Conservation (phyloP, 768 basidiomycete genomes). For the Phanerodontia chrysosporium region DNA sequence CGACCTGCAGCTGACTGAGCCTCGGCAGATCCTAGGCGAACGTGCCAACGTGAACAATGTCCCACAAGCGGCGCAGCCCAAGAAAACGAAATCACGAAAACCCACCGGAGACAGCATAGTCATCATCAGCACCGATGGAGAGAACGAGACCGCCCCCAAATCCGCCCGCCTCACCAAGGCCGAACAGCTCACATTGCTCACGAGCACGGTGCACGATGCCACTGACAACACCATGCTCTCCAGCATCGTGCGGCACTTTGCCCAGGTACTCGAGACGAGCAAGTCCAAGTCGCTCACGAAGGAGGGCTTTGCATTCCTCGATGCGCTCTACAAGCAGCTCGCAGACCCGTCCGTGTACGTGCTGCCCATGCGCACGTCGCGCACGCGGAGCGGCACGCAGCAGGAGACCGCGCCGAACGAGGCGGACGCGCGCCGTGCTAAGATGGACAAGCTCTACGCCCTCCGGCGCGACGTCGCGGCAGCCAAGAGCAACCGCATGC, state of each 20-base stretch:
- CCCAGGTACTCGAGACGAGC: slow-evolving; percentile 58
- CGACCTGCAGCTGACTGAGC: slow-evolving; percentile 50
- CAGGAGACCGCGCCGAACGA: slow-evolving; percentile 33
- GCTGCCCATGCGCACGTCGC: slow-evolving; percentile 47
- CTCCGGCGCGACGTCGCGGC: slow-evolving; percentile 49
- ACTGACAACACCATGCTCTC: slow-evolving; percentile 55
- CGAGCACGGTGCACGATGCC: slow-evolving; percentile 38
- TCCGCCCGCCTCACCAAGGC: slow-evolving; percentile 47
- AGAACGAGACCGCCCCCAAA: slow-evolving; percentile 18
- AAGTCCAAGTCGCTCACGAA: slow-evolving; percentile 63
- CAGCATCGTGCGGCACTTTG: slow-evolving; percentile 53
- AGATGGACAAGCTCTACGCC: slow-evolving; percentile 55
- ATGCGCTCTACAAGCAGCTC: slow-evolving; percentile 66
- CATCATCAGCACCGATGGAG: slow-evolving; percentile 41
- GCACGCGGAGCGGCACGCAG: slow-evolving; percentile 21
- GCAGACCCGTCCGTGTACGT: slow-evolving; percentile 61
- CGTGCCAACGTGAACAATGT: slow-evolving; percentile 11
- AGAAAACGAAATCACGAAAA: slow-evolving; percentile 3
- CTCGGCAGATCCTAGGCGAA: slow-evolving; percentile 45
- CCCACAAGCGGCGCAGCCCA: not conserved
- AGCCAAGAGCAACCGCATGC: slow-evolving; percentile 49
- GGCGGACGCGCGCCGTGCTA: slow-evolving; percentile 43
- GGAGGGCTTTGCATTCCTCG: slow-evolving; percentile 68
- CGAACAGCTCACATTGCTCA: slow-evolving; percentile 44
- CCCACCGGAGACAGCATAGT: slow-evolving; percentile 31